Percentiles rank a stretch among this genome's conserved stretches.
These are phyloP conservation scores for Fusarium acutatum DNA, from an alignment of 2,329 filamentous ascomycete species.

Conservation along the genomic window DNA sequence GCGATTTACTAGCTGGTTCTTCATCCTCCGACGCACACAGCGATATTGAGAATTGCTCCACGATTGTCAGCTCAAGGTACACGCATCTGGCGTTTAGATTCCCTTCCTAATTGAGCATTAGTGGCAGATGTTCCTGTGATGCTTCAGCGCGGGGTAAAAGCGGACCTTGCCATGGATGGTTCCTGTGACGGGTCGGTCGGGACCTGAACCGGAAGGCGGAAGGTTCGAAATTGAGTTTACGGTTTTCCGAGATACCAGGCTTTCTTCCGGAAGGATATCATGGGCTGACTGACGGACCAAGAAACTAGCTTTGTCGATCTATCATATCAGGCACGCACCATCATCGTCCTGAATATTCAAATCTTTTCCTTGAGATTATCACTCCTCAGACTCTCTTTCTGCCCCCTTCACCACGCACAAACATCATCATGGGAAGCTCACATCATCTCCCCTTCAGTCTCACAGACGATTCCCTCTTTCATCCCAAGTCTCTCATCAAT, in stretches of 20 bases:
- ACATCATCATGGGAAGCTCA: not conserved
- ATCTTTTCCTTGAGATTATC: not conserved
- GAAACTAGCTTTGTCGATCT: no score
- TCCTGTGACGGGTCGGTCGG: not conserved
- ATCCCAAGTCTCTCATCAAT: not conserved
- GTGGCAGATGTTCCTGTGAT: not conserved
- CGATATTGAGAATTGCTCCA: not conserved
- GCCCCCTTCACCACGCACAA: fast-evolving
- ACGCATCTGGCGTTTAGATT: not conserved
- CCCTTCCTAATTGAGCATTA: not conserved
- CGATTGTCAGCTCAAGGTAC: fast-evolving
- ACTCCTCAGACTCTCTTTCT: not conserved
- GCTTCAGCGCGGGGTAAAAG: not conserved
- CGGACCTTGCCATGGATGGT: not conserved
- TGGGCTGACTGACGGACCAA: not conserved
- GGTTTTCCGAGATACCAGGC: no score
- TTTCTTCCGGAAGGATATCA: not conserved
- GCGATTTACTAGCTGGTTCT: fast-evolving
- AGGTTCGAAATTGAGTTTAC: no score
- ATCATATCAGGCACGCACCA: not conserved
- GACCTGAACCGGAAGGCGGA: no score
- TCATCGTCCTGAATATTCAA: not conserved
- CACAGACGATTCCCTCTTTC: not conserved
- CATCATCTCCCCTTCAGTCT: not conserved
- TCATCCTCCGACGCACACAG: fast-evolving